Base-by-base conservation (phyloP, 768 basidiomycete genomes). In the Agaricus sinodeliciosus region DNA sequence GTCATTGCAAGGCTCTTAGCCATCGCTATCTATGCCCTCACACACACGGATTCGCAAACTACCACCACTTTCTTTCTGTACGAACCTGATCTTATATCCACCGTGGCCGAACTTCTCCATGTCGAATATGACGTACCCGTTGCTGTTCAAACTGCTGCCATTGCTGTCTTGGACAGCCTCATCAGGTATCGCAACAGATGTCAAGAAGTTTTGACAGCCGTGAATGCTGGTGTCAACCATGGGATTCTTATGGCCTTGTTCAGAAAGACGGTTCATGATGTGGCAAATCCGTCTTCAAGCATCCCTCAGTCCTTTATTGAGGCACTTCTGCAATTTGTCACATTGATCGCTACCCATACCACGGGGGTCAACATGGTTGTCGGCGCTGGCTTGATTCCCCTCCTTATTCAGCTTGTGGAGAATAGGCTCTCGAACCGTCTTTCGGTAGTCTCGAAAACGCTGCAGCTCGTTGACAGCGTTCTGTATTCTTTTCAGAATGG, bases 141-240 rank as follows among this genome's bases (percentile, higher is more conserved):
- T 43, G 66, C 76, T 26, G 79, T 96, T 6, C 89, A 94, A 66
- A 87, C 86, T 2, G 85, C 90, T 1, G 90, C 94, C 13, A 78
- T 98, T 51, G 80, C 86, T 25, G 86, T 90, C n/a, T 75, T 98
- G 54, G 96, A 99, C 65, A 90, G 90, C 12, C 78, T 95, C 53
- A 87, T 85, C 11, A 77, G 92, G 56, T 94, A 95, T 65, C 81
- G 91, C 55, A 75, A 72, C 55, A 91, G 87, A 64, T 78, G 90
- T 34, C 81, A 84, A 60, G 96, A 98, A 63, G 91, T 95, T 36
- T 68, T 96, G 43, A 85, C 86, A 4, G 86, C 94, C 1, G 80
- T 98, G 35, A 96, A 96, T 64, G 94, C 92, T 22, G 92, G 92
- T 41, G 92, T 97, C 50, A 96, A 93, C 61, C 96, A 98, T 63